Evolutionary conservation across 148 eudicot species (phyloP), one percentile per base, ranked within the genome.

Genomic region (Rhododendron ferrugineum): DNA sequence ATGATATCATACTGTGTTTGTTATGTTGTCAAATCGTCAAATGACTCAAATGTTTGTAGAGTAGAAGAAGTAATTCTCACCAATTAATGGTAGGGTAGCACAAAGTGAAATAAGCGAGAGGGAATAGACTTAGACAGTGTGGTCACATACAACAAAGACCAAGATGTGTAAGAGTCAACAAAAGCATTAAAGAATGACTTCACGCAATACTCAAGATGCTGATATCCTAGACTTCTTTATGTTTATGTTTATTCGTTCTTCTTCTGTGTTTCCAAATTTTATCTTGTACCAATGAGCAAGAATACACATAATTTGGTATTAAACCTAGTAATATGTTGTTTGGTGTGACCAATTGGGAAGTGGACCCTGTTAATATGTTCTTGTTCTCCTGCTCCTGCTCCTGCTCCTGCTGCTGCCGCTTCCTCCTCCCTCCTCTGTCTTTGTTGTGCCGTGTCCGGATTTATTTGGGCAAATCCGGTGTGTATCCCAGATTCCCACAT

Each of bases 161-260:
- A 28, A 74, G 80, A 16, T 37, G 37, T 70, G 75, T 26, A 70
- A 28, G 75, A 13, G 37, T 70, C 14, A 68, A 68, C 11, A 68
- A 68, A 68, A 79, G 34, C 78, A 64, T 8, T n/a, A 32, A 66
- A 83, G 37, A 83, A 49, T 83, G 78, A 68, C 14, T 37, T 66
- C 14, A 26, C 11, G 22, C 46, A 84, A 74, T 50, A 16, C 52
- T 73, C 34, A 15, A 34, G 49, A 32, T 34, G 18, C 32, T 36
- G 42, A 56, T 30, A 28, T 52, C 16, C 6, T 11, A 42, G 6
- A 28, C 36, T 26, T 79, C 62, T 26, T 26, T 18, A 26, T 13
- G 60, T 28, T 79, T 26, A 15, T 46, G 6, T 79, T 28, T 49
- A n/a, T 56, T 80, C 9, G 2, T 8, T 79, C 40, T 49, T 56